Evolutionary conservation across 192 early-diverging fungal species (phyloP).

Genomic region (Kickxella alabastrina): DNA sequence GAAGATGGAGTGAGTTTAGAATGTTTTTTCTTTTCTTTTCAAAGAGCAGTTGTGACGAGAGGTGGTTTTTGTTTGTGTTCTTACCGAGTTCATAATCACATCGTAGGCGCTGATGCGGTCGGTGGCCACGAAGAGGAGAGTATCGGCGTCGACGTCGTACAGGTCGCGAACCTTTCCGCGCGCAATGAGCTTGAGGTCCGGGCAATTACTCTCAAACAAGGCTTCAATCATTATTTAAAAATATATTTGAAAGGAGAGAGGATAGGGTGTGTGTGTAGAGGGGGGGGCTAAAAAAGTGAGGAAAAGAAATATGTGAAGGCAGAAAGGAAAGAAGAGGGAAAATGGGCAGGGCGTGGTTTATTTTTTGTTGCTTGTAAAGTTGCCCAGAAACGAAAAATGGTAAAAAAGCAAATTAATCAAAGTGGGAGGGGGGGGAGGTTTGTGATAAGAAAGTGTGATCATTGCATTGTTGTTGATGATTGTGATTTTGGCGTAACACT

Average conservation of each 20-base stretch:
- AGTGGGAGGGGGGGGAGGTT: too few relatives aligned
- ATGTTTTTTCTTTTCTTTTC: too few relatives aligned
- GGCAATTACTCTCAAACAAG: conserved; percentile 72
- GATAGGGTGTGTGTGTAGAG: too few relatives aligned
- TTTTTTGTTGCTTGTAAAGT: neutral
- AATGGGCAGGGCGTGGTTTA: neutral
- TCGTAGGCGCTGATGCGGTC: conserved; percentile 98
- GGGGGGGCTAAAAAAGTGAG: neutral
- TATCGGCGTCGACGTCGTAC: conserved; percentile 83
- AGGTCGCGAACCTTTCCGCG: conserved; percentile 97
- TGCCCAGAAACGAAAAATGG: neutral
- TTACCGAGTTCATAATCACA: conserved; percentile 96
- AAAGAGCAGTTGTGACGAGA: too few relatives aligned
- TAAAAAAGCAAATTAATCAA: neutral
- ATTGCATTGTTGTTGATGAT: too few relatives aligned
- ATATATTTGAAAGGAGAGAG: too few relatives aligned
- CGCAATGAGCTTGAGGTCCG: conserved; percentile 87
- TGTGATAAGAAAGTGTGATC: too few relatives aligned
- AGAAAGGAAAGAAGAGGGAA: neutral
- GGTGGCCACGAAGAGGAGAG: conserved; percentile 94
- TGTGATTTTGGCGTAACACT: too few relatives aligned
- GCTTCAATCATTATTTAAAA: conserved; percentile 44
- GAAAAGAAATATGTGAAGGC: neutral
- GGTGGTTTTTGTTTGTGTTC: too few relatives aligned
- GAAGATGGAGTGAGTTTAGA: neutral